A percentile compares a stretch with the other conserved stretches of the same genome.
phyloP scores from a whole-genome alignment of 2,329 filamentous ascomycete species.

The Aspergillus tubingensis region DNA sequence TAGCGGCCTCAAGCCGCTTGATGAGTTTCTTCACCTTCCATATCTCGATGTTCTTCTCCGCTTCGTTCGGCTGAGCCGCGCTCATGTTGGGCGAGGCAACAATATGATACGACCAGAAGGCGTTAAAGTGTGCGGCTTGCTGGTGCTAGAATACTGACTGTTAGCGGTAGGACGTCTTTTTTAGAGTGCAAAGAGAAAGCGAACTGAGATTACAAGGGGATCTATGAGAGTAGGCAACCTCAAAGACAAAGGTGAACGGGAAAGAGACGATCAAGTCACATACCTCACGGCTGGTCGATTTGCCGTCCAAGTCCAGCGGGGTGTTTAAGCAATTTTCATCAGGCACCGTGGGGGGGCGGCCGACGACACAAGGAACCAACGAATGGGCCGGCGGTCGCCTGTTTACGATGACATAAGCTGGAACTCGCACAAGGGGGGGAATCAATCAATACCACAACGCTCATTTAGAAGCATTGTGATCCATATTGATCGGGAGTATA shows the following conservation, averaged over 20 bases:
- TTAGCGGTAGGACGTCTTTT: constrained; percentile 3
- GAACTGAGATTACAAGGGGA: neutral
- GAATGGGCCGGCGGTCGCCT: constrained; percentile 21
- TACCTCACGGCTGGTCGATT: constrained; percentile 28
- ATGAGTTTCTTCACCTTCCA: constrained; percentile 99
- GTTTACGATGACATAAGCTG: constrained; percentile 36
- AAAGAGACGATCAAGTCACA: constrained; percentile 9
- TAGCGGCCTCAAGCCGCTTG: constrained; percentile 93
- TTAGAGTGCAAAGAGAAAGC: neutral
- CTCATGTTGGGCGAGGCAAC: constrained; percentile 69
- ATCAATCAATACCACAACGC: neutral
- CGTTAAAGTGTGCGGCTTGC: constrained; percentile 22
- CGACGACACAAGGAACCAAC: constrained; percentile 12
- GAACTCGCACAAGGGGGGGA: constrained; percentile 5
- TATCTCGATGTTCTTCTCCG: constrained; percentile 93
- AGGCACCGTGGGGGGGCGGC: constrained; percentile 37
- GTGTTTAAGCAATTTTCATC: constrained; percentile 37
- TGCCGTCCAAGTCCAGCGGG: constrained; percentile 32
- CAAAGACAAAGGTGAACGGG: neutral
- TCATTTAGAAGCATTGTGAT: too few species aligned
- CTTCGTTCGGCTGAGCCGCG: constrained; percentile 78
- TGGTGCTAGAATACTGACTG: constrained; percentile 15
- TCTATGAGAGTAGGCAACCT: neutral
- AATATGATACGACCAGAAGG: constrained; percentile 26
- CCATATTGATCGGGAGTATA: neutral